Percentiles rank a stretch among this genome's conserved stretches.
Evolutionary conservation across 2,329 filamentous ascomycete species (phyloP).

Genomic region (Aspergillus sp.): DNA sequence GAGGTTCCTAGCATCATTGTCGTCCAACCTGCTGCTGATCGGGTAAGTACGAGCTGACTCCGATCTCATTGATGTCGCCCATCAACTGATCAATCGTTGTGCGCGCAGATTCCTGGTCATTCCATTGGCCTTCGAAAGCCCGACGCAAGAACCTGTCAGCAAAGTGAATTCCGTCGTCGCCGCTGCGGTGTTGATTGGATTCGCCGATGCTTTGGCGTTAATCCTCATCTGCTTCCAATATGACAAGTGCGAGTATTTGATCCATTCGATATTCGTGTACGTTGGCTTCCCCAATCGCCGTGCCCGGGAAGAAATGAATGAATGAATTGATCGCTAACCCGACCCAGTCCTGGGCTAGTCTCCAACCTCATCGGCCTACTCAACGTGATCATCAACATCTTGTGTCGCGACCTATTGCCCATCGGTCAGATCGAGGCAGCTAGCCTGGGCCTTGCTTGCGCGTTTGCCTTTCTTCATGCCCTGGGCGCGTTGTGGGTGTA

Average conservation of each 20-base stretch:
- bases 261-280: slow-evolving; percentile 34
- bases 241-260: slow-evolving; percentile 25
- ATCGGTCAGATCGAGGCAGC: slow-evolving; percentile 26
- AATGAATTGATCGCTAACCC: slow-evolving; percentile 7
- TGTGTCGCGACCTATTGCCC: slow-evolving; percentile 28
- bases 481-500: slow-evolving; percentile 28
- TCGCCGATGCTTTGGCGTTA: slow-evolving; percentile 27
- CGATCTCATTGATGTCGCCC: not conserved
- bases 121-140: slow-evolving; percentile 26
- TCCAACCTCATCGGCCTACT: slow-evolving; percentile 33
- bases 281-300: slow-evolving; percentile 8
- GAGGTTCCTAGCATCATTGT: slow-evolving; percentile 25
- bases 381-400: slow-evolving; percentile 35
- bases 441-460: slow-evolving; percentile 27
- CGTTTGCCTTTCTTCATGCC: slow-evolving; percentile 29
- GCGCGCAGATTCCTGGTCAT: slow-evolving; percentile 29
- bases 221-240: slow-evolving; percentile 25
- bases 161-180: slow-evolving; percentile 23
- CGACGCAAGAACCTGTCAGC: slow-evolving; percentile 17
- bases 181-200: slow-evolving; percentile 27
- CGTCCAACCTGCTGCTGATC: slow-evolving; percentile 27
- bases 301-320: not conserved
- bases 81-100: not conserved
- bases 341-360: slow-evolving; percentile 21
- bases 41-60: slow-evolving; percentile 23